A percentile compares a stretch with the other conserved stretches of the same genome.
Evolutionary conservation across 768 basidiomycete genomes (phyloP).

Genomic region (Lactarius hatsudake): DNA sequence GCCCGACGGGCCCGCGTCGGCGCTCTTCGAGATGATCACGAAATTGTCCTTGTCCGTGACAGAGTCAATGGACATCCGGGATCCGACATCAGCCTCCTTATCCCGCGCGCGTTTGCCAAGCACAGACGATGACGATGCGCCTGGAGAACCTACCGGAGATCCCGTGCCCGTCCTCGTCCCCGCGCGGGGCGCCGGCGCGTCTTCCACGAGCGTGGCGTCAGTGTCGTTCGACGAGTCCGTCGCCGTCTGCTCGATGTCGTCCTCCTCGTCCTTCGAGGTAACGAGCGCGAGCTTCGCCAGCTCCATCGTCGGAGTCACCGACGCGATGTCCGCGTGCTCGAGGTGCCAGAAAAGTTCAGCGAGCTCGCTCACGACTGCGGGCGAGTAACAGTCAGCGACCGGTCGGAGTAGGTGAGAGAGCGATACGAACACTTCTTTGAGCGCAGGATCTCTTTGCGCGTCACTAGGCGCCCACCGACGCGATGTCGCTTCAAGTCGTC

Average conservation of each 20-base stretch:
- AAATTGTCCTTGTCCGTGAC: slow-evolving; percentile 45
- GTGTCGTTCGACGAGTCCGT: slow-evolving; percentile 85
- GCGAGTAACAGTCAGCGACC: slow-evolving; percentile 12
- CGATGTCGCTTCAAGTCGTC: slow-evolving; percentile 81
- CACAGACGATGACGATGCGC: slow-evolving; percentile 36
- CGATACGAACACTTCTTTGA: slow-evolving; percentile 69
- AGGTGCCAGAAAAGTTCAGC: slow-evolving; percentile 76
- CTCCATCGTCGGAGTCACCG: slow-evolving; percentile 82
- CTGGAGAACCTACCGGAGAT: slow-evolving; percentile 35
- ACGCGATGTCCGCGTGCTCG: slow-evolving; percentile 57
- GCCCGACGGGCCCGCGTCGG: slow-evolving; percentile 28
- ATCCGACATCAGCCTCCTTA: slow-evolving; percentile 33
- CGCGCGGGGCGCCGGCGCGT: slow-evolving; percentile 38
- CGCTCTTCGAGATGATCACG: slow-evolving; percentile 40
- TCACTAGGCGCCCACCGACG: slow-evolving; percentile 84
- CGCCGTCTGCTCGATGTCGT: slow-evolving; percentile 67
- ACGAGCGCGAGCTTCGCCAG: slow-evolving; percentile 89
- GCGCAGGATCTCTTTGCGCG: slow-evolving; percentile 73
- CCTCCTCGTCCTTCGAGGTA: slow-evolving; percentile 87
- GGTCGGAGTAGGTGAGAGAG: slow-evolving; percentile 16
- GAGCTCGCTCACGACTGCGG: slow-evolving; percentile 73
- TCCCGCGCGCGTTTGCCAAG: slow-evolving; percentile 66
- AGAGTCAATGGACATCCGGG: slow-evolving; percentile 56
- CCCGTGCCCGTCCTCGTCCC: slow-evolving; percentile 21
- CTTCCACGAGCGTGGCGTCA: slow-evolving; percentile 85